Conservation (phyloP, 2,329 filamentous ascomycete genomes). For the Conoideocrella luteorostrata region DNA sequence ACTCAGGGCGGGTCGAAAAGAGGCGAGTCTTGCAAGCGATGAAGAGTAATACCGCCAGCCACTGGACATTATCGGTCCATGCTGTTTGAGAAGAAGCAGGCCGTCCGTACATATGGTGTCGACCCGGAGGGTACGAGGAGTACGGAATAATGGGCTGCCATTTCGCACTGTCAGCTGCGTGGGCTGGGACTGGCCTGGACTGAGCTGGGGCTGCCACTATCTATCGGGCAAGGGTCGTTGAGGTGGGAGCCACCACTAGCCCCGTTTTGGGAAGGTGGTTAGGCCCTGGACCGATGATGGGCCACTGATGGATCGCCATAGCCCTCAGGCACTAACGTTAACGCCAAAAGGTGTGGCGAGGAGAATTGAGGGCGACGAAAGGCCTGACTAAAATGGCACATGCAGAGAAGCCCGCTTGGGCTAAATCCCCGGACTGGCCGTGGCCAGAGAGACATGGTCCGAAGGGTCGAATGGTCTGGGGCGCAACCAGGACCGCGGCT, state of each 20-base stretch:
- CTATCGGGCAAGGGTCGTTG: background rate
- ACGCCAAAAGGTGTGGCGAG: too few species aligned
- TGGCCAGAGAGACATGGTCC: background rate
- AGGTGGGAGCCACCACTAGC: background rate
- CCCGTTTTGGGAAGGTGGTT: constrained; percentile 3
- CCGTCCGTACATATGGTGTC: background rate
- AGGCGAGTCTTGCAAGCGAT: background rate
- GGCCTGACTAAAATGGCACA: background rate
- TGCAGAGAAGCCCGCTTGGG: background rate
- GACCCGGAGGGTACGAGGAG: background rate
- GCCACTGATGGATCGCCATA: background rate
- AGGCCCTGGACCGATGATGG: background rate
- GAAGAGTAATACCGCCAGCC: too few species aligned
- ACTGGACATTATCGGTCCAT: background rate
- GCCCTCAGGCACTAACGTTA: too few species aligned
- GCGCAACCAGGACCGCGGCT: background rate
- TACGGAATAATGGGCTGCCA: background rate
- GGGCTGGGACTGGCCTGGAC: background rate
- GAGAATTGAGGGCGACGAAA: background rate
- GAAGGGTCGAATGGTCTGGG: background rate
- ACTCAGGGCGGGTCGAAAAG: too few species aligned
- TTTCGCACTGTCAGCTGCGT: background rate
- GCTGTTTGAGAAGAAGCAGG: background rate
- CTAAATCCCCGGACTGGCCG: constrained; percentile 1
- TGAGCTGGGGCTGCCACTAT: background rate